These are phyloP conservation scores for Pouteria glomerata DNA, from an alignment of 148 eudicot species.

Conservation along the genomic window DNA sequence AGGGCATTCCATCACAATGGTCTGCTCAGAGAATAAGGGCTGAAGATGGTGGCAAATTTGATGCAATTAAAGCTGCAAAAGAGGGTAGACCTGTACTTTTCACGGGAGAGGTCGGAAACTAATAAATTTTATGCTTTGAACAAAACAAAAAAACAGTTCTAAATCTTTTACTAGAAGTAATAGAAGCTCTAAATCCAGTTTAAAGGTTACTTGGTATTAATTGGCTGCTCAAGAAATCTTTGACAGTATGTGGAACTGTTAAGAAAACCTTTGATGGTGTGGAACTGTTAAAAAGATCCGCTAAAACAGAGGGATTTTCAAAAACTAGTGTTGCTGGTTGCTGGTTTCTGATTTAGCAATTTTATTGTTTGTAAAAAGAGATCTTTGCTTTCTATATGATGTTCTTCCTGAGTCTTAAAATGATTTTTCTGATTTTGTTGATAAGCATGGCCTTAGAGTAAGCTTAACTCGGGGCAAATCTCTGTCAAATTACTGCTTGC, in stretches of 20 bases:
- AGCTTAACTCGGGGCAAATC: not conserved
- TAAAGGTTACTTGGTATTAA: no score
- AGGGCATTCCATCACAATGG: conserved; percentile 94
- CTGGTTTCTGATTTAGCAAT: not conserved
- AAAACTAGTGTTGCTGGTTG: no score
- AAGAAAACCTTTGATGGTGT: no score
- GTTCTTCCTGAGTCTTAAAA: not conserved
- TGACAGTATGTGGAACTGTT: no score
- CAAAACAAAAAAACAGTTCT: no score
- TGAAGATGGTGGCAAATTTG: conserved; percentile 54
- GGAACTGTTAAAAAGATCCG: not conserved
- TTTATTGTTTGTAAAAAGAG: not conserved
- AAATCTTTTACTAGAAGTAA: no score
- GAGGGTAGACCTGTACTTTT: conserved; percentile 75
- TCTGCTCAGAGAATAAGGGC: conserved; percentile 78
- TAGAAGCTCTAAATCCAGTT: no score
- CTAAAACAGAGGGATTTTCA: not conserved
- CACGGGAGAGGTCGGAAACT: conserved; percentile 74
- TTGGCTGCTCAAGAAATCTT: no score
- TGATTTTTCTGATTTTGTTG: not conserved
- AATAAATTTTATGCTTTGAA: not conserved
- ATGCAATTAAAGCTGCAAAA: conserved; percentile 83
- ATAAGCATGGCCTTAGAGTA: conserved; percentile 2
- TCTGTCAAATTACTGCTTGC: not conserved
- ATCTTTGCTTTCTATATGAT: not conserved